phyloP scores from a whole-genome alignment of 2,329 filamentous ascomycete genomes.

The Fusarium equiseti region DNA sequence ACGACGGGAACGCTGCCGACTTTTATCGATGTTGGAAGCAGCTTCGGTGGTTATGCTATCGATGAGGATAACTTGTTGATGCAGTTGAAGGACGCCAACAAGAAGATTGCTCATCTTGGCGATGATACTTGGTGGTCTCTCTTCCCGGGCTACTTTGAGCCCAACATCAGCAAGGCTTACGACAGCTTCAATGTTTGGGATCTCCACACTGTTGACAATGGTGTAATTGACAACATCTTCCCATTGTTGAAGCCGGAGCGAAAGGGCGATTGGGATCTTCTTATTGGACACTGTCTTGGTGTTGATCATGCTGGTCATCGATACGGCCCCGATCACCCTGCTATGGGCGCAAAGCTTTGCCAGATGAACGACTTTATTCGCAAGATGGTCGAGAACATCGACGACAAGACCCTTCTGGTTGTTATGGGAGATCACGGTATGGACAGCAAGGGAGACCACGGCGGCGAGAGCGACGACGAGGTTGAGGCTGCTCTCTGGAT shows the following conservation, averaged over 20 bases:
- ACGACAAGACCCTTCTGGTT: slow-evolving; percentile 88
- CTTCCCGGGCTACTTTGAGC: slow-evolving; percentile 93
- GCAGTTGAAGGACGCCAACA: slow-evolving; percentile 72
- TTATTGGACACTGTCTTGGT: slow-evolving; percentile 92
- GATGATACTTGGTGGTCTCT: slow-evolving; percentile 97
- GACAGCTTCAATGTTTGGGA: slow-evolving; percentile 99
- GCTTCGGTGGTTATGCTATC: slow-evolving; percentile 94
- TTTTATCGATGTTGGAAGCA: slow-evolving; percentile 93
- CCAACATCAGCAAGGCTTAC: slow-evolving; percentile 86
- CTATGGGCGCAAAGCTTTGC: slow-evolving; percentile 89
- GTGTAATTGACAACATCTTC: slow-evolving; percentile 90
- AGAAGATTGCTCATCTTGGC: slow-evolving; percentile 91
- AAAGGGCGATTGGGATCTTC: slow-evolving; percentile 85
- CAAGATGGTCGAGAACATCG: slow-evolving; percentile 76
- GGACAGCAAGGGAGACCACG: slow-evolving; percentile 97
- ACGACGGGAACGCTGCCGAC: slow-evolving; percentile 96
- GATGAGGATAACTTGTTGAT: slow-evolving; percentile 87
- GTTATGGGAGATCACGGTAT: slow-evolving; percentile 99
- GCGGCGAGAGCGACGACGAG: slow-evolving; percentile 97
- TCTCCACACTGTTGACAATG: slow-evolving; percentile 95
- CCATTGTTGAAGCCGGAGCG: slow-evolving; percentile 78
- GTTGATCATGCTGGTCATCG: slow-evolving; percentile 98
- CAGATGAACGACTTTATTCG: slow-evolving; percentile 90
- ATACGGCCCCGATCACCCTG: slow-evolving; percentile 91
- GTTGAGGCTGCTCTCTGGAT: slow-evolving; percentile 97